A percentile compares a stretch with the other conserved stretches of the same genome.
Conservation (phyloP, 192 early-diverging fungal species). For the Linnemannia zychae region DNA sequence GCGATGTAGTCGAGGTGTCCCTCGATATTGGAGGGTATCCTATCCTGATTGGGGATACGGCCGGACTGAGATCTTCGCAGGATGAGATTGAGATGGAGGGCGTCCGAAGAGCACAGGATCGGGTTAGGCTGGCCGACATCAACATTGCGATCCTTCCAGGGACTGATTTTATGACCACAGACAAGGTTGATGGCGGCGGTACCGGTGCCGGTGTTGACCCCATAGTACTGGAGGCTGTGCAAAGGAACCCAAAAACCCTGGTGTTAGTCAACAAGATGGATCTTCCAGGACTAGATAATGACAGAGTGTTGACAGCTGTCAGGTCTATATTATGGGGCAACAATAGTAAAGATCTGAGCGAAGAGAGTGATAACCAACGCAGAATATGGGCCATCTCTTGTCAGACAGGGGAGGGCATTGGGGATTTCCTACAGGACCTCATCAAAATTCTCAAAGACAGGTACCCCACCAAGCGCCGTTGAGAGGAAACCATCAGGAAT, state of each 20-base stretch:
- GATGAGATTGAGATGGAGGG: conserved; percentile 80
- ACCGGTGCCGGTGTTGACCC: conserved; percentile 30
- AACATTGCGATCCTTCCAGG: conserved; percentile 74
- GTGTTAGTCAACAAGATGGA: conserved; percentile 79
- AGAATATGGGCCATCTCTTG: conserved; percentile 64
- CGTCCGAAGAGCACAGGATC: conserved; percentile 69
- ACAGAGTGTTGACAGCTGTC: conserved; percentile 6
- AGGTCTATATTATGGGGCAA: conserved; percentile 20
- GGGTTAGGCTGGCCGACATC: conserved; percentile 69
- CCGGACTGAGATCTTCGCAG: conserved; percentile 70
- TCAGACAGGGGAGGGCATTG: conserved; percentile 63
- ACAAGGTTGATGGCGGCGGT: neutral
- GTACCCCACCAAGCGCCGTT: conserved; percentile 24
- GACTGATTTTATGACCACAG: conserved; percentile 33
- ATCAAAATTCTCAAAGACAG: conserved; percentile 56
- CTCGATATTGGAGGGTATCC: conserved; percentile 84
- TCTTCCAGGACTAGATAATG: conserved; percentile 14
- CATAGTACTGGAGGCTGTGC: conserved; percentile 55
- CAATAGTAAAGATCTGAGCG: conserved; percentile 4
- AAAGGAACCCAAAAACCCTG: conserved; percentile 64
- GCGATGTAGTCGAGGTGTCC: conserved; percentile 82
- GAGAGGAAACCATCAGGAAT: too few species aligned
- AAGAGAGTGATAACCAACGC: conserved; percentile 7
- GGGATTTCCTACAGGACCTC: conserved; percentile 59
- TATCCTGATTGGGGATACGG: conserved; percentile 80